These are phyloP conservation scores for Bruguiera sexangula DNA, from an alignment of 345 rosid species.

Conservation along the genomic window DNA sequence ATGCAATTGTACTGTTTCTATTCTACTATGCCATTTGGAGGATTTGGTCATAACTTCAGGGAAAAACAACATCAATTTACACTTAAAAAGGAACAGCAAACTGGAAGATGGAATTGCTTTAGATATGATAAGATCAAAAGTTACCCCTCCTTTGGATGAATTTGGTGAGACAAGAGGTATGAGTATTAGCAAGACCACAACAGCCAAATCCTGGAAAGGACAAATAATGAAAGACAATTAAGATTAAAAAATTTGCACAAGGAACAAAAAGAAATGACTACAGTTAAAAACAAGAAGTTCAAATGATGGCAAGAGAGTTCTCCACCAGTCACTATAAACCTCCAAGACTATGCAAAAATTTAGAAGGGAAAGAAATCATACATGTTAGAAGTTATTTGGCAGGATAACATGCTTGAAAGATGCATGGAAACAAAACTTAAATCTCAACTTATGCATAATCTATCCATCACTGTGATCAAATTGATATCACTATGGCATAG, in stretches of 20 bases:
- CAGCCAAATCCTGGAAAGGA: constrained; percentile 88
- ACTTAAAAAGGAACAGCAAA: no score
- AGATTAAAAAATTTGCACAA: background rate
- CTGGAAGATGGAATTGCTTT: no score
- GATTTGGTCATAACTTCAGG: no score
- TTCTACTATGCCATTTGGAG: no score
- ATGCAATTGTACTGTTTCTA: no score
- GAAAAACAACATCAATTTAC: no score
- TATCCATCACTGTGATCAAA: constrained; percentile 1
- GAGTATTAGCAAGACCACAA: constrained; percentile 90
- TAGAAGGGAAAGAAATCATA: background rate
- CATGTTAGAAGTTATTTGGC: background rate
- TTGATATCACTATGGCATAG: constrained; percentile 1
- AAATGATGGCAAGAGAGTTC: no score
- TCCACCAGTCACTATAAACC: no score
- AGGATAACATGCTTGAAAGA: background rate
- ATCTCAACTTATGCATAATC: no score
- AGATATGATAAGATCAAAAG: constrained; percentile 14
- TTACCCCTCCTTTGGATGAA: constrained; percentile 99
- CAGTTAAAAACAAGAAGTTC: no score
- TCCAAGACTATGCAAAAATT: background rate
- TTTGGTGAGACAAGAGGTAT: constrained; percentile 98
- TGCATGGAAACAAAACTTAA: no score
- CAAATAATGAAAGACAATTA: constrained; percentile 10
- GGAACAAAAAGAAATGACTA: background rate